Evolutionary conservation across 441 rosid species (phyloP), one percentile per base, ranked within the genome.

Genomic region (Arabidopsis lyrata): DNA sequence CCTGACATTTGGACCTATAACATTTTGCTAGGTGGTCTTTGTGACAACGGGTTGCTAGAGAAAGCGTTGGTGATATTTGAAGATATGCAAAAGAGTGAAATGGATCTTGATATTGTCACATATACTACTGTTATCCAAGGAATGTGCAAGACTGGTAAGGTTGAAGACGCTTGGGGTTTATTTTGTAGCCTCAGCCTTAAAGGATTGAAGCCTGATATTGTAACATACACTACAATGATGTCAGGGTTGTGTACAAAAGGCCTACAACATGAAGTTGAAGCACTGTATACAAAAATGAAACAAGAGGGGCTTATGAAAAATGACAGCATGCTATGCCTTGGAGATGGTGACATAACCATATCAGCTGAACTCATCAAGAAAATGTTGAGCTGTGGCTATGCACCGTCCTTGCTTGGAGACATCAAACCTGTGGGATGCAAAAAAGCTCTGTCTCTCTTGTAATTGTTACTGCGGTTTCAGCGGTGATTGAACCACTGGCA

Each of bases 141-240:
- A 44, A 52, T 82, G 82, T 82, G 78, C 22, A 79, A 78, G 15
- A 55, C 58, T 41, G 84, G 73, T 50, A 35, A 76, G n/a, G 69
- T 80, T 60, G 79, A 78, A 55, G 61, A 63, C 10, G 83, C 83
- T 8, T 72, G 68, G 70, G 75, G 57, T 16, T 42, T 80, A 5
- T 84, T 78, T 61, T 48, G 49, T 47, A 39, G 55, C 5, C 77
- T 82, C 3, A 6, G n/a, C 12, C 0, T 1, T 7, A 71, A 55
- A 34, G 80, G 82, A 29, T 15, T 76, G 11, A 41, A 78, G 34
- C 85, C 85, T 14, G 63, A 73, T 53, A 15, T 70, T 35, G 34
- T 57, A 8, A 63, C 82, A 4, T 80, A 75, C 49, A 72, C 47
- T 13, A 60, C 69, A 7, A 70, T 84, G 69, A 74, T 84, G 48